Base-by-base conservation (phyloP, 1,284 basidiomycete species). In the Cutaneotrichosporon cutaneum region DNA sequence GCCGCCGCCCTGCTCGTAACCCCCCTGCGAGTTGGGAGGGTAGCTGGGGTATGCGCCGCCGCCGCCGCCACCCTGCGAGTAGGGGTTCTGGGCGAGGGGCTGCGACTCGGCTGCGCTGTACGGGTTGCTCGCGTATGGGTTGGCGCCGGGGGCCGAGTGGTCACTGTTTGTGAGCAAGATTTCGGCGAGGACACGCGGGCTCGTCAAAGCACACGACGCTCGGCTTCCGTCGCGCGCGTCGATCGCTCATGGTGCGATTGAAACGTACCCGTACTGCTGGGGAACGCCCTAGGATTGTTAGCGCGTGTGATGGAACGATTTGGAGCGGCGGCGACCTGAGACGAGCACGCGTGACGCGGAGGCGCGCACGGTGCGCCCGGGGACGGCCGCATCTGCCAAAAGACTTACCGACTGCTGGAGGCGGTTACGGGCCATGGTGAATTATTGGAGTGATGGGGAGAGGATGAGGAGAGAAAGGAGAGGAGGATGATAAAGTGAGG, bases 41-140 rank as follows among this genome's bases (percentile, higher is more conserved):
- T 47, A 53, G 50, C 55, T 56, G 59, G 57, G 21, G 47, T 48
- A 48, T 14, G 7, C n/a, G 8, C 45, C 45, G 22, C 21, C 45
- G 58, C 71, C 70, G 39, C 59, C 62, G 56, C 61, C 62, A 56
- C 70, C 70, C 52, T 73, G 71, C 13, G 73, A 70, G 61, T 77
- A 77, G 11, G 72, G 74, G 68, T 76, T 76, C 39, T 51, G 56
- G 18, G 48, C 48, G 48, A 51, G 48, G 16, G 48, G 48, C 18
- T 27, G 26, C 7, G 26, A 27, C 48, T 51, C 48, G 16, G 39
- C 16, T 24, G 68, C 59, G 11, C 69, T 70, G 44, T 55, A 61
- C 32, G 47, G 59, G 54, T 59, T 54, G 53, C 52, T 30, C 47
- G 47, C 22, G 27, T 51, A 51, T 32, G 48, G 48, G 48, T 51